phyloP scores from a whole-genome alignment of 2,329 filamentous ascomycete genomes.

The Colletotrichum sidae region DNA sequence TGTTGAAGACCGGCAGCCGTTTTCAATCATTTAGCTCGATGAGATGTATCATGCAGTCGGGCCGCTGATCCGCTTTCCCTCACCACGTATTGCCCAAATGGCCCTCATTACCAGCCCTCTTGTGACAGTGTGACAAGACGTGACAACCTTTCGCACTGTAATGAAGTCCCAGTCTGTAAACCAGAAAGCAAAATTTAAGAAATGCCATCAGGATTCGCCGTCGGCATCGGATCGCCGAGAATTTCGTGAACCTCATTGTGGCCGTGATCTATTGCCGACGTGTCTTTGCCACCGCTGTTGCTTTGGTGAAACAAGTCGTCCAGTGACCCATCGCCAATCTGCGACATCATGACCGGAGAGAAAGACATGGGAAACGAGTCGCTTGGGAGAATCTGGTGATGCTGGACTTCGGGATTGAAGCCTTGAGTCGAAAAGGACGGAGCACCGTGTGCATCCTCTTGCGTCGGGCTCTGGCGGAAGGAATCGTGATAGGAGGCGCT shows the following conservation, averaged over 20 bases:
- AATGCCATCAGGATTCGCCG: not conserved
- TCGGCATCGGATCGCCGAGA: not conserved
- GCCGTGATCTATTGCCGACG: not conserved
- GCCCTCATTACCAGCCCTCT: too few relatives aligned
- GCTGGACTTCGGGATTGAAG: not conserved
- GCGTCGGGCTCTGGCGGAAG: not conserved
- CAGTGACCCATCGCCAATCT: slow-evolving; percentile 12
- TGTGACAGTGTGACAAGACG: too few relatives aligned
- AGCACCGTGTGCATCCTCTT: slow-evolving; percentile 14
- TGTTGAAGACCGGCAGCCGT: slow-evolving; percentile 19
- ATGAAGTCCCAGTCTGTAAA: too few relatives aligned
- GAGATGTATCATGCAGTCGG: too few relatives aligned
- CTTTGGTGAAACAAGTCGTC: slow-evolving; percentile 18
- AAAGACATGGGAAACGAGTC: slow-evolving; percentile 14
- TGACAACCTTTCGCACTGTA: too few relatives aligned
- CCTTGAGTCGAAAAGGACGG: slow-evolving; percentile 8
- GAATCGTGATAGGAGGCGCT: not conserved
- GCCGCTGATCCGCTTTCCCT: too few relatives aligned
- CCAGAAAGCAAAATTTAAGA: not conserved
- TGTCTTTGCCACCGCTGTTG: not conserved
- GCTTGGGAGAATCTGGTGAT: not conserved
- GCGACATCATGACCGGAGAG: slow-evolving; percentile 12
- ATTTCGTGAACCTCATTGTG: not conserved
- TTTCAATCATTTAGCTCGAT: not conserved
- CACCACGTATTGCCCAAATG: too few relatives aligned